These are phyloP conservation scores for Phytophthora uliginosa DNA, from an alignment of 352 stramenopile species.

Conservation along the genomic window DNA sequence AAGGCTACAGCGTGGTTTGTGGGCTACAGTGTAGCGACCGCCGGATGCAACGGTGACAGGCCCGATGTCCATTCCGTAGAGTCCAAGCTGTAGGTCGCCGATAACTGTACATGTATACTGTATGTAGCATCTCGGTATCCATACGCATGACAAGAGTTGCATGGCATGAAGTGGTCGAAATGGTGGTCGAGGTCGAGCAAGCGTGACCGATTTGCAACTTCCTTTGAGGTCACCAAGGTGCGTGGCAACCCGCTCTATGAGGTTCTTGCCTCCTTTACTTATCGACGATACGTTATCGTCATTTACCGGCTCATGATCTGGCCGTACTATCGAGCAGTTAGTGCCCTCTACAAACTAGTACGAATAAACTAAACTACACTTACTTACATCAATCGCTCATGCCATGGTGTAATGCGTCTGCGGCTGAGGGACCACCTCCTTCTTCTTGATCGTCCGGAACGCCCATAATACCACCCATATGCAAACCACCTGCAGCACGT, in stretches of 20 bases:
- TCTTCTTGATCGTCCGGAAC: conserved; percentile 55
- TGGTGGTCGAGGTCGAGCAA: conserved; percentile 5
- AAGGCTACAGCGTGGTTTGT: no score
- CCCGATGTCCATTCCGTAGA: conserved; percentile 22
- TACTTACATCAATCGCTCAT: conserved; percentile 20
- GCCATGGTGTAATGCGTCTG: conserved; percentile 13
- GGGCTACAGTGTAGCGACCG: not conserved
- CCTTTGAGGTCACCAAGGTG: not conserved
- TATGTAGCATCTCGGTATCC: conserved; percentile 1
- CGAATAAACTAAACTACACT: conserved; percentile 7
- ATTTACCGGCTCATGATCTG: not conserved
- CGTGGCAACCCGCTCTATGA: not conserved
- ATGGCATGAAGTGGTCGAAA: conserved; percentile 9
- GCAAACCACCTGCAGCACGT: conserved; percentile 50
- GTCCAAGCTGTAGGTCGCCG: not conserved
- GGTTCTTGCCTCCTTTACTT: conserved; percentile 1
- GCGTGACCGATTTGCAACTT: conserved; percentile 12
- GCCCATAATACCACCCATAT: conserved; percentile 51
- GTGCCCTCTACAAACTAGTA: not conserved
- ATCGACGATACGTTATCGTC: not conserved
- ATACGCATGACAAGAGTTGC: conserved; percentile 23
- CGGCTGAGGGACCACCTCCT: conserved; percentile 43
- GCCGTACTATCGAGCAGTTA: not conserved
- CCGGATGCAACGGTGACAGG: conserved; percentile 11
- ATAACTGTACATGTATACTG: not conserved